Percentiles rank a stretch among this genome's conserved stretches.
These are phyloP conservation scores for Cyclostephanos invisitatus DNA, from an alignment of 108 stramenopile species.

Conservation along the genomic window DNA sequence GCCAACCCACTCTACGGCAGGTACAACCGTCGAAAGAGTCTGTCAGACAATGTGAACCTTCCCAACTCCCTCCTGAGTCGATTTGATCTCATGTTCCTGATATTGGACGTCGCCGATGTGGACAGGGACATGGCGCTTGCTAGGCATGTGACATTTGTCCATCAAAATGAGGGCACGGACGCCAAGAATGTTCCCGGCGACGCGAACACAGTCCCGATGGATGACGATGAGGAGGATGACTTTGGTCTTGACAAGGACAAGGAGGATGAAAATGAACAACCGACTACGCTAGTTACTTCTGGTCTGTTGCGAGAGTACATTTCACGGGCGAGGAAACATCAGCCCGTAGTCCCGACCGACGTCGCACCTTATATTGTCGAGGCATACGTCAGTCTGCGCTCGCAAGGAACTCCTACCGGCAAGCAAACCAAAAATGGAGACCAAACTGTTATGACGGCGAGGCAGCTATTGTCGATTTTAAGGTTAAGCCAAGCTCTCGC, in stretches of 20 bases:
- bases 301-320: conserved; percentile 93
- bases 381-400: conserved; percentile 93
- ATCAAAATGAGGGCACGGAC: conserved; percentile 89
- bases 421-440: conserved; percentile 62
- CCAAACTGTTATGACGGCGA: conserved; percentile 96
- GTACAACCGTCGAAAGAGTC: conserved; percentile 86
- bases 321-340: conserved; percentile 84
- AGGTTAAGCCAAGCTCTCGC: conserved; percentile 95
- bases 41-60: conserved; percentile 96
- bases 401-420: conserved; percentile 77
- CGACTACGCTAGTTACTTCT: conserved; percentile 59
- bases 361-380: conserved; percentile 96
- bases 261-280: conserved; percentile 37
- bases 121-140: conserved; percentile 95
- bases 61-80: conserved; percentile 97
- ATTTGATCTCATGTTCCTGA: conserved; percentile 98
- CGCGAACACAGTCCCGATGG: conserved; percentile 25
- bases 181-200: conserved; percentile 20
- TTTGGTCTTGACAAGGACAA: conserved; percentile 21
- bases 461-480: conserved; percentile 96
- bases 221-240: conserved; percentile 47
- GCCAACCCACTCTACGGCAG: conserved; percentile 98
- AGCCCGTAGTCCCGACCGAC: conserved; percentile 91
- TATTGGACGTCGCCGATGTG: conserved; percentile 90
- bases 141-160: conserved; percentile 96